phyloP scores from a whole-genome alignment of 2,329 filamentous ascomycete genomes.

The Penicillium concentricum region DNA sequence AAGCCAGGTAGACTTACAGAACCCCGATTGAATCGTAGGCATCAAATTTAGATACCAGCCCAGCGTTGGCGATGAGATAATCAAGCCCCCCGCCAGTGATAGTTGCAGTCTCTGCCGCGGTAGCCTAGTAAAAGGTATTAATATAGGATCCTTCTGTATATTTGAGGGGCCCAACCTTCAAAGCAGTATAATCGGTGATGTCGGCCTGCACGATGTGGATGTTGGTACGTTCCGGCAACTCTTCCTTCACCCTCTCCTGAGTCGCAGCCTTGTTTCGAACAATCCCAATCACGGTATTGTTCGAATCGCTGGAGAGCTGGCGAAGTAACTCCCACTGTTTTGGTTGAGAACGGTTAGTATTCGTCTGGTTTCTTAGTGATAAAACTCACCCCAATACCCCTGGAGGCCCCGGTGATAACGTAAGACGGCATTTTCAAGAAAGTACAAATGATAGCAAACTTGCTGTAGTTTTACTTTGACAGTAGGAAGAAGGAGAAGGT shows the following conservation, averaged over 20 bases:
- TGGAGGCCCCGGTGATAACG: neutral
- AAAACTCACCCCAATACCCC: neutral
- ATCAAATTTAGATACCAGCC: conserved; percentile 31
- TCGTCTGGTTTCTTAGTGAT: neutral
- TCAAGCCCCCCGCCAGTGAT: conserved; percentile 42
- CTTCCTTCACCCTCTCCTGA: neutral
- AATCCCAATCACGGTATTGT: neutral
- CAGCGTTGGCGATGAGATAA: conserved; percentile 56
- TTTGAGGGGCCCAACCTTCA: neutral
- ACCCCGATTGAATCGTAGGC: conserved; percentile 35
- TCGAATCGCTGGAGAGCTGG: neutral
- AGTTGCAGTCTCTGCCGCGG: conserved; percentile 17
- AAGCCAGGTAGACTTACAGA: conserved; percentile 25
- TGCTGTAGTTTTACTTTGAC: too few relatives aligned
- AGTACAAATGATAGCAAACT: too few relatives aligned
- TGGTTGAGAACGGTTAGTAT: neutral
- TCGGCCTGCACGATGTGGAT: conserved; percentile 10
- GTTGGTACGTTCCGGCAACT: neutral
- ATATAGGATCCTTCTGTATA: neutral
- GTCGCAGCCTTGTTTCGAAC: conserved; percentile 1
- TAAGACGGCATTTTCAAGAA: neutral
- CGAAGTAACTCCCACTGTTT: conserved; percentile 4
- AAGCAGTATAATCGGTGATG: conserved; percentile 3
- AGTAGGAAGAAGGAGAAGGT: too few relatives aligned
- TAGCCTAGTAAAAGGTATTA: conserved; percentile 1